Conservation (phyloP, 2,329 filamentous ascomycete species). For the Apiospora sp. region DNA sequence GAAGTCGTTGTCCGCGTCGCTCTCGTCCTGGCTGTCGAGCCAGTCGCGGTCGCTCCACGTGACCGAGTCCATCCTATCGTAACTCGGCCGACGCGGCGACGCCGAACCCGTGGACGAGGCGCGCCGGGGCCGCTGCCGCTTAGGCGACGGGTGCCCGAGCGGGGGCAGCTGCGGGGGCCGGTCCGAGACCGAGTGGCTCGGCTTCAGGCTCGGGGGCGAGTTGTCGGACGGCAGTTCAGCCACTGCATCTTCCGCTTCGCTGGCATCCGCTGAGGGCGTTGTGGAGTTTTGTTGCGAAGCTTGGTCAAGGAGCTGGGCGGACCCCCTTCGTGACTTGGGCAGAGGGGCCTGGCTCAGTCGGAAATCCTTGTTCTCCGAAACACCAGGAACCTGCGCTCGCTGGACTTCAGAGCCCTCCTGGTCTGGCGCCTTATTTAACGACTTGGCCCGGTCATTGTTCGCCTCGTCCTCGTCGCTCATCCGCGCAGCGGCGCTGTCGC, state of each 20-base stretch:
- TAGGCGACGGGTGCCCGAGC: slow-evolving; percentile 1
- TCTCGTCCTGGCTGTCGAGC: slow-evolving; percentile 60
- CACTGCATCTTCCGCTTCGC: slow-evolving; percentile 55
- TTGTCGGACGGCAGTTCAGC: slow-evolving; percentile 50
- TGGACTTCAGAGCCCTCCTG: slow-evolving; percentile 70
- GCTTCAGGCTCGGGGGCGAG: slow-evolving; percentile 31
- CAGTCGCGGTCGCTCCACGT: slow-evolving; percentile 74
- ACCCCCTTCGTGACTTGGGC: background rate
- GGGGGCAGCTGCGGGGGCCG: slow-evolving; percentile 5
- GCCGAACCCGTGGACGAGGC: slow-evolving; percentile 26
- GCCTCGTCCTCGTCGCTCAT: slow-evolving; percentile 73
- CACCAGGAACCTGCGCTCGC: background rate
- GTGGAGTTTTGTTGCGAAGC: slow-evolving; percentile 28
- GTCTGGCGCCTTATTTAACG: slow-evolving; percentile 62
- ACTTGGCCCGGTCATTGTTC: slow-evolving; percentile 73
- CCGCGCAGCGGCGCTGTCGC: slow-evolving; percentile 71
- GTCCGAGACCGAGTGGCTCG: slow-evolving; percentile 15
- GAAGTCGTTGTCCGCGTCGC: slow-evolving; percentile 46
- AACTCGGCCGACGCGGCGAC: slow-evolving; percentile 38
- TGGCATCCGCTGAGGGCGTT: slow-evolving; percentile 34
- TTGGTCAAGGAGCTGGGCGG: slow-evolving; percentile 34
- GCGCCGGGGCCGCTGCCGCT: background rate
- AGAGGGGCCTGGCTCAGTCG: slow-evolving; percentile 9
- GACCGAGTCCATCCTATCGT: slow-evolving; percentile 58
- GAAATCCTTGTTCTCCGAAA: background rate